Evolutionary conservation across 2,329 filamentous ascomycete species (phyloP).

Genomic region (Monosporascus sp.): DNA sequence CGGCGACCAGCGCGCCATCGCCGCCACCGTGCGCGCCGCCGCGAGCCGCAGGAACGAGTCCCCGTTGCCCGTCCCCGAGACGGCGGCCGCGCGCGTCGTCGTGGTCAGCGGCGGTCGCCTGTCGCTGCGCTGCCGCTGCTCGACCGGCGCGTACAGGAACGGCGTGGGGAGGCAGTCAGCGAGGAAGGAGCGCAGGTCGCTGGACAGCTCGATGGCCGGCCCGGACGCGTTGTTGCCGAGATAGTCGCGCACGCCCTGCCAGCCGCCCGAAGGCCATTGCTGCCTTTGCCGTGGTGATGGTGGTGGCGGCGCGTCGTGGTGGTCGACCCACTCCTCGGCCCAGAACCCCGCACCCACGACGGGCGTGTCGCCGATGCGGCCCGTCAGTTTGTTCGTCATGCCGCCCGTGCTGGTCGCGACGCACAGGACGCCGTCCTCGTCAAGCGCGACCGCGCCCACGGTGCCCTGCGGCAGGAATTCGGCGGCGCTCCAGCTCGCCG

Average conservation of each 20-base stretch:
- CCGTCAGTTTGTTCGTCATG: conserved; percentile 82
- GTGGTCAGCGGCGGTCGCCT: background rate
- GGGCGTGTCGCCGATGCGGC: conserved; percentile 81
- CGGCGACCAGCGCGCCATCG: conserved; percentile 61
- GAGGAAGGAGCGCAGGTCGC: conserved; percentile 42
- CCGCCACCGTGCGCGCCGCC: conserved; percentile 66
- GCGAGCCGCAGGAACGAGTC: conserved; percentile 75
- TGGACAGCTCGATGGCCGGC: conserved; percentile 34
- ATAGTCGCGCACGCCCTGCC: conserved; percentile 10
- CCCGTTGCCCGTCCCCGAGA: conserved; percentile 82
- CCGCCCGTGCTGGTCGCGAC: conserved; percentile 67
- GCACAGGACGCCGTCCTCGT: conserved; percentile 69
- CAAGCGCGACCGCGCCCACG: conserved; percentile 75
- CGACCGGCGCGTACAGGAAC: conserved; percentile 32
- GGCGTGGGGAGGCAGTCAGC: conserved; percentile 56
- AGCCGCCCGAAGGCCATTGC: conserved; percentile 5
- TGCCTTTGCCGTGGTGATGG: too few relatives aligned
- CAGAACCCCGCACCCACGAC: conserved; percentile 81
- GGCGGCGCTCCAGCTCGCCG: conserved; percentile 51
- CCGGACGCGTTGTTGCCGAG: conserved; percentile 13
- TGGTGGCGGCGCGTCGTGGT: conserved; percentile 24
- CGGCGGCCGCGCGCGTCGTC: conserved; percentile 44
- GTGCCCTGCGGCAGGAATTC: conserved; percentile 79
- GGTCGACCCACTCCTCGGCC: conserved; percentile 75
- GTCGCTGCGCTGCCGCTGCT: background rate